Percentiles rank a stretch among this genome's conserved stretches.
phyloP scores from a whole-genome alignment of 2,329 filamentous ascomycete species.

The Pyrenophora teres region DNA sequence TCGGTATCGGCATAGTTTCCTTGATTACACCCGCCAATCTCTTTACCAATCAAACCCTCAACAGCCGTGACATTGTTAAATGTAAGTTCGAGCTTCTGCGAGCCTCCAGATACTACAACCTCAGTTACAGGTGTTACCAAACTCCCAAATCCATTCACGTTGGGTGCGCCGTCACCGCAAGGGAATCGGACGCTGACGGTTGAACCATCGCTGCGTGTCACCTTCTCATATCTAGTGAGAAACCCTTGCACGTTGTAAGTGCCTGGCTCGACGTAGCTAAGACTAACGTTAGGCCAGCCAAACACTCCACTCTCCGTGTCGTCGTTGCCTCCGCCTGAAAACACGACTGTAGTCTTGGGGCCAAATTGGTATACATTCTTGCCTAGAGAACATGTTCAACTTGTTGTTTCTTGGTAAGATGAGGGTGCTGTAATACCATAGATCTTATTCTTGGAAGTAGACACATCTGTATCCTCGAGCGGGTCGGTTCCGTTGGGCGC shows the following conservation, averaged over 20 bases:
- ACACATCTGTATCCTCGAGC: constrained; percentile 45
- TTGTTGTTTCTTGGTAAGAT: too few species aligned
- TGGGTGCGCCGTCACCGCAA: constrained; percentile 43
- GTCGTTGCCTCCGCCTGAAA: constrained; percentile 36
- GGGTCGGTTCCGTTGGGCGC: constrained; percentile 43
- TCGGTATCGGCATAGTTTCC: constrained; percentile 47
- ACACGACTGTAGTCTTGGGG: constrained; percentile 17
- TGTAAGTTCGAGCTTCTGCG: constrained; percentile 37
- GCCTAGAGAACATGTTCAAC: constrained; percentile 4
- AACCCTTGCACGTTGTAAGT: constrained; percentile 45
- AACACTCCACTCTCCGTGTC: constrained; percentile 36
- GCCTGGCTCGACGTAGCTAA: constrained; percentile 38
- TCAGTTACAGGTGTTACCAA: constrained; percentile 31
- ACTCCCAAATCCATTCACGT: constrained; percentile 40
- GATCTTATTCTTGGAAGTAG: constrained; percentile 41
- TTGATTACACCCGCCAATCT: constrained; percentile 47
- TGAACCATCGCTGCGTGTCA: constrained; percentile 45
- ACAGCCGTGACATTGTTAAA: constrained; percentile 37
- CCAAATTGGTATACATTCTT: constrained; percentile 42
- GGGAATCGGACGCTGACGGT: constrained; percentile 44
- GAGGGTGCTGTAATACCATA: constrained; percentile 22
- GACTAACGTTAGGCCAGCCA: constrained; percentile 42
- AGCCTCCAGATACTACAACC: constrained; percentile 31
- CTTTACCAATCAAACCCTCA: constrained; percentile 36
- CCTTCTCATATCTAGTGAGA: constrained; percentile 43